phyloP scores from a whole-genome alignment of 2,329 filamentous ascomycete species.

The Akanthomyces lecanii region DNA sequence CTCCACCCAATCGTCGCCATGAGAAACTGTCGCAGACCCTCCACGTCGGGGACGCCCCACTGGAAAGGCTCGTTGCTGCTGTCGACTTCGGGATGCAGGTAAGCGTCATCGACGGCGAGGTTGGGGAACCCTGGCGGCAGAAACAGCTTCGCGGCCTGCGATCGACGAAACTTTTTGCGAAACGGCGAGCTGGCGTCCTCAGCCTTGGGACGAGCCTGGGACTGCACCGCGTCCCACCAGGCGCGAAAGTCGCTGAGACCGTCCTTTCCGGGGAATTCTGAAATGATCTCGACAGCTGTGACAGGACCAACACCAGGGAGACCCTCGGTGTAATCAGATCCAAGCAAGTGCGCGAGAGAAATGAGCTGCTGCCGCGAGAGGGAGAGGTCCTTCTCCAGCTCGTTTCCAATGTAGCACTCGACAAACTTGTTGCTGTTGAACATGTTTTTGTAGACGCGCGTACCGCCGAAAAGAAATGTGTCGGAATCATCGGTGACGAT shows the following conservation, averaged over 20 bases:
- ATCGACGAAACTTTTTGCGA: slow-evolving; percentile 78
- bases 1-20: slow-evolving; percentile 93
- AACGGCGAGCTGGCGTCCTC: slow-evolving; percentile 60
- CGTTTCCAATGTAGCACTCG: slow-evolving; percentile 82
- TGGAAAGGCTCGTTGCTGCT: slow-evolving; percentile 72
- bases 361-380: slow-evolving; percentile 86
- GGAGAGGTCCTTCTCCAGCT: slow-evolving; percentile 85
- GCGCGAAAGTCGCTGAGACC: slow-evolving; percentile 71
- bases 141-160: slow-evolving; percentile 79
- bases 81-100: slow-evolving; percentile 83
- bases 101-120: slow-evolving; percentile 73
- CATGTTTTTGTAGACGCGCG: slow-evolving; percentile 98
- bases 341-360: slow-evolving; percentile 81
- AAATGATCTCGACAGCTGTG: slow-evolving; percentile 88
- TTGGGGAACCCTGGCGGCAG: slow-evolving; percentile 77
- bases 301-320: slow-evolving; percentile 88
- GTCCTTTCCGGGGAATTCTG: slow-evolving; percentile 67
- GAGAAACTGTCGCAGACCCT: slow-evolving; percentile 76
- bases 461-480: slow-evolving; percentile 94
- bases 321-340: slow-evolving; percentile 93
- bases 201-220: slow-evolving; percentile 58
- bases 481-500: slow-evolving; percentile 98
- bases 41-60: slow-evolving; percentile 93
- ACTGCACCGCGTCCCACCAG: slow-evolving; percentile 83
- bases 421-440: slow-evolving; percentile 98